These are phyloP conservation scores for Arthrobotrys sinensis DNA, from an alignment of 2,329 filamentous ascomycete genomes.

Conservation along the genomic window DNA sequence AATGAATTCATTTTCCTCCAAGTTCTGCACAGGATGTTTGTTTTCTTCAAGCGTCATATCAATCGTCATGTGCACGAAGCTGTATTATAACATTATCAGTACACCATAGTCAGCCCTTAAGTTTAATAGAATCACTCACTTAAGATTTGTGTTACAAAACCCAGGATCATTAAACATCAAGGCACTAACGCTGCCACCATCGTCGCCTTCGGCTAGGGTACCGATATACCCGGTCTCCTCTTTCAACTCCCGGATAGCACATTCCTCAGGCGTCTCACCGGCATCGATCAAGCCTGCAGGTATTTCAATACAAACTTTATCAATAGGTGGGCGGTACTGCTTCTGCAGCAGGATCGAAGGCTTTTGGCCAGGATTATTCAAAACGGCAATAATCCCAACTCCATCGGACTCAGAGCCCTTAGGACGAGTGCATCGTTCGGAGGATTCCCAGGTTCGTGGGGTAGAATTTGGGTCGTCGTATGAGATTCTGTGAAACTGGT, in stretches of 20 bases:
- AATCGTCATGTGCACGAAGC: slow-evolving; percentile 71
- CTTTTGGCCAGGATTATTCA: slow-evolving; percentile 70
- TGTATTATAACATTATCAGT: slow-evolving; percentile 67
- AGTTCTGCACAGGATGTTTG: slow-evolving; percentile 69
- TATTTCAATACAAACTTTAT: slow-evolving; percentile 76
- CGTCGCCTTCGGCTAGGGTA: slow-evolving; percentile 66
- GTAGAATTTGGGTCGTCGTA: slow-evolving; percentile 77
- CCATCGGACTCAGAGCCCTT: slow-evolving; percentile 77
- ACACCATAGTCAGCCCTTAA: slow-evolving; percentile 70
- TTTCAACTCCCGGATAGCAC: slow-evolving; percentile 76
- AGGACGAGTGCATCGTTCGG: slow-evolving; percentile 79
- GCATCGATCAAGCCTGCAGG: slow-evolving; percentile 77
- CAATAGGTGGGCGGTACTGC: slow-evolving; percentile 77
- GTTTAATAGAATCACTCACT: slow-evolving; percentile 54
- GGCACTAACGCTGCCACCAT: slow-evolving; percentile 63
- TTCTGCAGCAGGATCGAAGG: slow-evolving; percentile 75
- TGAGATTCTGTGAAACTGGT: slow-evolving; percentile 68
- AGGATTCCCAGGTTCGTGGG: slow-evolving; percentile 79
- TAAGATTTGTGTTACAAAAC: slow-evolving; percentile 61
- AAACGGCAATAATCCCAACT: slow-evolving; percentile 80
- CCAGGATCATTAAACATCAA: slow-evolving; percentile 66
- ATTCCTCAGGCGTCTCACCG: slow-evolving; percentile 75
- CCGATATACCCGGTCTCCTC: slow-evolving; percentile 79
- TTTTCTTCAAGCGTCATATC: slow-evolving; percentile 70
- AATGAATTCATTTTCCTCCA: slow-evolving; percentile 73